A percentile compares a stretch with the other conserved stretches of the same genome.
Conservation (phyloP, 805 yeast species). For the Candida chauliodis region DNA sequence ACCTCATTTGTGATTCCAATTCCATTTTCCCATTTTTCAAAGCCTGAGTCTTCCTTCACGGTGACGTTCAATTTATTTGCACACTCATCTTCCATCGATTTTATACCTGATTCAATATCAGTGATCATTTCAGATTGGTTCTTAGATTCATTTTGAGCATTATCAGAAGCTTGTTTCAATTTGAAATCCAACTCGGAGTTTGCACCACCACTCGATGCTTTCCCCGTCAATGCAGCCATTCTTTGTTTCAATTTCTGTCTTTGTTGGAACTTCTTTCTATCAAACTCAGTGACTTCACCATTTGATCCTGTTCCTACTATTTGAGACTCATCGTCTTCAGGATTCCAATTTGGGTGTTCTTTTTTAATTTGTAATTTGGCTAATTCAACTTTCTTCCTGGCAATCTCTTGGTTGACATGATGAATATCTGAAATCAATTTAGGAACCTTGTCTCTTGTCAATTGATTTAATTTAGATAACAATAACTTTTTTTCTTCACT, state of each 20-base stretch:
- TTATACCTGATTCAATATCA: slow-evolving; percentile 71
- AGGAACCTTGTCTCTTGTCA: slow-evolving; percentile 69
- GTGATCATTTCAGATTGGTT: slow-evolving; percentile 57
- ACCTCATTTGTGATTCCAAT: slow-evolving; percentile 68
- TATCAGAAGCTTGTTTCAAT: slow-evolving; percentile 49
- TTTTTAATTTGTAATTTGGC: slow-evolving; percentile 53
- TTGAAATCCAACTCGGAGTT: slow-evolving; percentile 53
- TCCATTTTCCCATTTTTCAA: slow-evolving; percentile 78
- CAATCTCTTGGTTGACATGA: slow-evolving; percentile 63
- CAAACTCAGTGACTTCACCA: slow-evolving; percentile 82
- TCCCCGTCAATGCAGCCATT: slow-evolving; percentile 92
- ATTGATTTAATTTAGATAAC: slow-evolving; percentile 52
- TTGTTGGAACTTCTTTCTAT: slow-evolving; percentile 73
- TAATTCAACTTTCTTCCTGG: slow-evolving; percentile 60
- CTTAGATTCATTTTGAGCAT: slow-evolving; percentile 51
- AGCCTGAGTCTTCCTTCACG: slow-evolving; percentile 45
- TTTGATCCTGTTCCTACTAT: slow-evolving; percentile 81
- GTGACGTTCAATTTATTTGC: slow-evolving; percentile 40
- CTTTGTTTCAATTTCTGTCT: slow-evolving; percentile 77
- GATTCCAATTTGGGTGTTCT: slow-evolving; percentile 63
- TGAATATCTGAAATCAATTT: slow-evolving; percentile 60
- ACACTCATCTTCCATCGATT: slow-evolving; percentile 54
- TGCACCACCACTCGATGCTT: slow-evolving; percentile 35
- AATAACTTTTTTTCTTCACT: slow-evolving; percentile 48
- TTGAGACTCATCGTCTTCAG: slow-evolving; percentile 30